Evolutionary conservation across 106 monocot species (phyloP).

Genomic region (Dioscorea alata): DNA sequence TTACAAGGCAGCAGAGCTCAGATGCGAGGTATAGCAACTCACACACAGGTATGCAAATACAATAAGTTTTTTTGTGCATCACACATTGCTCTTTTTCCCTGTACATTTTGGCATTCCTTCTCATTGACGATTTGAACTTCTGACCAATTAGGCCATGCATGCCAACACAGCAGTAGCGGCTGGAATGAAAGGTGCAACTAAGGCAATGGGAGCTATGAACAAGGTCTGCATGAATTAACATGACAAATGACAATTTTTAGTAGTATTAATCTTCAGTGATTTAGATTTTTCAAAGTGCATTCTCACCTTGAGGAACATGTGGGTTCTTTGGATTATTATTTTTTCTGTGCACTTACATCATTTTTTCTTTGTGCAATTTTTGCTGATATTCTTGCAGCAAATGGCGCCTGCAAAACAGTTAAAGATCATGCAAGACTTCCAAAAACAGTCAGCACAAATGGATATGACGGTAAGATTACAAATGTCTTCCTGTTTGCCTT

Average conservation of each 20-base stretch:
- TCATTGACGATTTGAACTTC: slow-evolving; percentile 2
- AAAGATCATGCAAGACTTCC: slow-evolving; percentile 87
- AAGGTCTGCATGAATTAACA: slow-evolving; percentile 36
- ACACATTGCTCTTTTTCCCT: neutral
- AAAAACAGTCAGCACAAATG: slow-evolving; percentile 74
- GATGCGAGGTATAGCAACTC: slow-evolving; percentile 80
- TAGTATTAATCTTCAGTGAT: neutral
- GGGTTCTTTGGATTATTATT: neutral
- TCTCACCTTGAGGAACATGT: too few species aligned
- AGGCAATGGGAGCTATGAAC: slow-evolving; percentile 85
- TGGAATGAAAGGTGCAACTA: slow-evolving; percentile 78
- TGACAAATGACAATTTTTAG: neutral
- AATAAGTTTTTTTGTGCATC: slow-evolving; percentile 1
- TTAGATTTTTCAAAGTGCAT: too few species aligned
- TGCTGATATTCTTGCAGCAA: slow-evolving; percentile 37
- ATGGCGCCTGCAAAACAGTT: slow-evolving; percentile 79
- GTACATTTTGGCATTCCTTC: neutral
- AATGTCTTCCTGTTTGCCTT: neutral
- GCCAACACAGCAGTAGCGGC: slow-evolving; percentile 70
- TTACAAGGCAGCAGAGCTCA: slow-evolving; percentile 77
- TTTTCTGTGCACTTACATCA: neutral
- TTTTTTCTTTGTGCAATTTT: slow-evolving; percentile 3
- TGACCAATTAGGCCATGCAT: slow-evolving; percentile 61
- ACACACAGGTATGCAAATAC: slow-evolving; percentile 53
- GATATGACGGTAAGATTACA: slow-evolving; percentile 64